A percentile compares a stretch with the other conserved stretches of the same genome.
Conservation (phyloP, 1,139 yeast genomes). For the Geotrichum europaeum region DNA sequence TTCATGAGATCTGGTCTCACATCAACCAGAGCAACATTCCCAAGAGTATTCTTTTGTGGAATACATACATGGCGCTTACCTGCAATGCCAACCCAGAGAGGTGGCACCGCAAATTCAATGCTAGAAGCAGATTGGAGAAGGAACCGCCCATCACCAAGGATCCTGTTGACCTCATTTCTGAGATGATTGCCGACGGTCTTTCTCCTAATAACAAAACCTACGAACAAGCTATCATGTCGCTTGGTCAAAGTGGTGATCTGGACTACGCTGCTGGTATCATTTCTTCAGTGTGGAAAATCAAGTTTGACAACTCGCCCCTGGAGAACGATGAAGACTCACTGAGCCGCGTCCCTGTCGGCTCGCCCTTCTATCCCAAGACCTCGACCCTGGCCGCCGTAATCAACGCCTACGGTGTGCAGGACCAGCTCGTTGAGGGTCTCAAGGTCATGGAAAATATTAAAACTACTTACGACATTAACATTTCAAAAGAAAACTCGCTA, state of each 20-base stretch:
- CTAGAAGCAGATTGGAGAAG: conserved; percentile 12
- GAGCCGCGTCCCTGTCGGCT: conserved; percentile 8
- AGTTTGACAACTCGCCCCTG: conserved; percentile 12
- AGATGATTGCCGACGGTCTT: conserved; percentile 29
- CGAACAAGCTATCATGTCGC: conserved; percentile 30
- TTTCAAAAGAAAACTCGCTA: conserved; percentile 21
- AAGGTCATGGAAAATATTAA: conserved; percentile 24
- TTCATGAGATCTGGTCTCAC: conserved; percentile 29
- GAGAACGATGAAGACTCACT: background rate
- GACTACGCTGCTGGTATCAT: conserved; percentile 24
- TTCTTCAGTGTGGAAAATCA: conserved; percentile 31
- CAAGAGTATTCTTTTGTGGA: conserved; percentile 31
- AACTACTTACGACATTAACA: conserved; percentile 24
- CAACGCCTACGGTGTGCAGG: conserved; percentile 31
- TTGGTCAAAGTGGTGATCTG: conserved; percentile 28
- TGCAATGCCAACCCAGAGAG: conserved; percentile 32
- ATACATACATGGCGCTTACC: conserved; percentile 32
- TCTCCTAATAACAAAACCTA: conserved; percentile 31
- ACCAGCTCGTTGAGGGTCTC: conserved; percentile 28
- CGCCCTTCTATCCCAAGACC: conserved; percentile 26
- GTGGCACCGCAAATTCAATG: conserved; percentile 24
- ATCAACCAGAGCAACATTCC: conserved; percentile 17
- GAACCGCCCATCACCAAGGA: conserved; percentile 23
- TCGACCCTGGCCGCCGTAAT: conserved; percentile 30
- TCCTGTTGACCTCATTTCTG: conserved; percentile 26